Conservation (phyloP, 208 protist genomes). For the Entamoeba histolytica region DNA sequence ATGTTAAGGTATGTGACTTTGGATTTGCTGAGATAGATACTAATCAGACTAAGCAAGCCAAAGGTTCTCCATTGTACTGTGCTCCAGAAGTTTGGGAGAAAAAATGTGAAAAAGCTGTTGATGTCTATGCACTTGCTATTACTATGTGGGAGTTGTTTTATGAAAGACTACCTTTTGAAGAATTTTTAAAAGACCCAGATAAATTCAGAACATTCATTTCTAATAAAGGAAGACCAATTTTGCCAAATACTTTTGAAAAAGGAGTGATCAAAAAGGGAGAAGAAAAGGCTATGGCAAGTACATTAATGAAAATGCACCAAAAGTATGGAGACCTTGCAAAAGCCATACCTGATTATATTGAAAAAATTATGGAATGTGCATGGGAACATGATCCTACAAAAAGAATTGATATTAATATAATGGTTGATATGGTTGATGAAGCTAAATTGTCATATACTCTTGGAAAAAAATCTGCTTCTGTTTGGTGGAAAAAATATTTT, state of each 20-base stretch:
- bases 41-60: not conserved
- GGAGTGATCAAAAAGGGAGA: not conserved
- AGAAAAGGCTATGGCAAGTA: not conserved
- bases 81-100: not conserved
- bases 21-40: not conserved
- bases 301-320: not conserved
- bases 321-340: not conserved
- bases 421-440: not conserved
- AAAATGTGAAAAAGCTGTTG: not conserved
- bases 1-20: not conserved
- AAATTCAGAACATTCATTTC: not conserved
- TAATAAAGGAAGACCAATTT: not conserved
- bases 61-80: not conserved
- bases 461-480: not conserved
- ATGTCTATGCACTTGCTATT: not conserved
- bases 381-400: not conserved
- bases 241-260: not conserved
- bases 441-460: not conserved
- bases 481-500: not conserved
- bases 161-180: not conserved
- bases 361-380: not conserved
- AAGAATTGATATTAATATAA: not conserved
- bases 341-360: not conserved
- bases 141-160: not conserved
- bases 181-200: not conserved